phyloP scores from a whole-genome alignment of 192 early-diverging fungal species.

The Coemansia sp. region DNA sequence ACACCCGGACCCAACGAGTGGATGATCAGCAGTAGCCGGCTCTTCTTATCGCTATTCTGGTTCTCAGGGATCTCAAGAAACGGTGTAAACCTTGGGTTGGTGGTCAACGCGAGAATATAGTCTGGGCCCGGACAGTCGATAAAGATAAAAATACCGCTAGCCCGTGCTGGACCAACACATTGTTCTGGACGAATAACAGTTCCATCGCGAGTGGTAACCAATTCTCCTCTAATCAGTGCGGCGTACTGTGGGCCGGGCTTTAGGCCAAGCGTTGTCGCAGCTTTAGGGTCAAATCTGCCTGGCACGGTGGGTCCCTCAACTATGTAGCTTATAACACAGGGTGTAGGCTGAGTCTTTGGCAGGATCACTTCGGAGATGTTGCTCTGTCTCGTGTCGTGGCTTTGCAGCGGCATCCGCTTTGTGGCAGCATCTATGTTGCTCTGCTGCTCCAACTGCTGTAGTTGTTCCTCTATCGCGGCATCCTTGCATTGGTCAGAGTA shows the following conservation, averaged over 20 bases:
- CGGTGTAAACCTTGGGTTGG: constrained; percentile 45
- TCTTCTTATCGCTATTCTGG: constrained; percentile 21
- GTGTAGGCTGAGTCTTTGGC: constrained; percentile 53
- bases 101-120: constrained; percentile 57
- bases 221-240: constrained; percentile 61
- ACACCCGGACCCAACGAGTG: constrained; percentile 71
- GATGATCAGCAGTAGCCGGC: constrained; percentile 53
- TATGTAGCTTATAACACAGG: constrained; percentile 66
- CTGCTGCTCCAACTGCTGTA: constrained; percentile 36
- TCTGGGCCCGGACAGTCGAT: constrained; percentile 63
- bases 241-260: constrained; percentile 64
- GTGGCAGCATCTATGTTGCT: constrained; percentile 19
- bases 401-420: constrained; percentile 36
- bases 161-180: constrained; percentile 59
- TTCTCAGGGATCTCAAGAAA: constrained; percentile 22
- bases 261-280: constrained; percentile 67
- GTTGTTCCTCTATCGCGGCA: constrained; percentile 22
- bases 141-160: constrained; percentile 66
- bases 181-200: constrained; percentile 68
- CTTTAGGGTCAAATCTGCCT: constrained; percentile 76
- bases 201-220: constrained; percentile 62
- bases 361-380: constrained; percentile 18
- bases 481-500: constrained; percentile 33
- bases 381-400: constrained; percentile 11
- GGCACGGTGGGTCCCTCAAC: constrained; percentile 68